phyloP scores from a whole-genome alignment of 2,329 filamentous ascomycete genomes.

The Scedosporium boydii region DNA sequence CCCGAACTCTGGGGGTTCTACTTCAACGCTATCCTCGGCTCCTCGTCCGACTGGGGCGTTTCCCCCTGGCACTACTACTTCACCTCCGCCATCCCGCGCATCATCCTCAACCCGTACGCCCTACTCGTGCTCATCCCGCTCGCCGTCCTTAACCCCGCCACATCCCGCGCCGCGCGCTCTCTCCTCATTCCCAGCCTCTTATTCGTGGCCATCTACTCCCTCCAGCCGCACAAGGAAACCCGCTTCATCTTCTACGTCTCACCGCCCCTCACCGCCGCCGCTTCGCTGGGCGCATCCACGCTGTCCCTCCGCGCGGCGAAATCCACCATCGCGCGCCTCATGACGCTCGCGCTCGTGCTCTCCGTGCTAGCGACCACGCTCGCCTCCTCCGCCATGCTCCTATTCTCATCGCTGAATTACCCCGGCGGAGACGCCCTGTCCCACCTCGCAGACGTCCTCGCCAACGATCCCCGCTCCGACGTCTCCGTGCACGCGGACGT shows the following conservation, averaged over 20 bases:
- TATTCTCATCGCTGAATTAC: constrained; percentile 83
- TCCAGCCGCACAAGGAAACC: constrained; percentile 92
- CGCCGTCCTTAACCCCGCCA: constrained; percentile 38
- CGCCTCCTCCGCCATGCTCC: constrained; percentile 57
- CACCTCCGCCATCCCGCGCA: constrained; percentile 65
- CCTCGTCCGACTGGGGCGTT: constrained; percentile 79
- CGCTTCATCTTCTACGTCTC: constrained; percentile 88
- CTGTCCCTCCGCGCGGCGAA: constrained; percentile 60
- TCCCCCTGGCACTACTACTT: constrained; percentile 85
- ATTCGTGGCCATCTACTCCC: constrained; percentile 73
- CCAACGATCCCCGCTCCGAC: constrained; percentile 14
- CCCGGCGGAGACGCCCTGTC: constrained; percentile 75
- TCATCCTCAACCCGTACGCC: constrained; percentile 71
- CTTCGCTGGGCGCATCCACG: constrained; percentile 63
- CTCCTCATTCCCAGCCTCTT: constrained; percentile 57
- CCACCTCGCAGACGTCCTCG: constrained; percentile 32
- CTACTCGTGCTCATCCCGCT: constrained; percentile 45
- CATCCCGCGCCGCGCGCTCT: constrained; percentile 29
- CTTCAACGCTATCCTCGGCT: constrained; percentile 80
- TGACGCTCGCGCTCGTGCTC: constrained; percentile 39
- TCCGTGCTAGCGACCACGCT: constrained; percentile 53
- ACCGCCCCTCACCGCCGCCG: constrained; percentile 68
- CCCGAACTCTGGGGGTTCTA: constrained; percentile 83
- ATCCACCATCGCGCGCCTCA: constrained; percentile 22
- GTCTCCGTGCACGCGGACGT: constrained; percentile 53